Evolutionary conservation across 1,139 yeast species (phyloP), one percentile per base, ranked within the genome.

Genomic region (Lodderomyces margitis): DNA sequence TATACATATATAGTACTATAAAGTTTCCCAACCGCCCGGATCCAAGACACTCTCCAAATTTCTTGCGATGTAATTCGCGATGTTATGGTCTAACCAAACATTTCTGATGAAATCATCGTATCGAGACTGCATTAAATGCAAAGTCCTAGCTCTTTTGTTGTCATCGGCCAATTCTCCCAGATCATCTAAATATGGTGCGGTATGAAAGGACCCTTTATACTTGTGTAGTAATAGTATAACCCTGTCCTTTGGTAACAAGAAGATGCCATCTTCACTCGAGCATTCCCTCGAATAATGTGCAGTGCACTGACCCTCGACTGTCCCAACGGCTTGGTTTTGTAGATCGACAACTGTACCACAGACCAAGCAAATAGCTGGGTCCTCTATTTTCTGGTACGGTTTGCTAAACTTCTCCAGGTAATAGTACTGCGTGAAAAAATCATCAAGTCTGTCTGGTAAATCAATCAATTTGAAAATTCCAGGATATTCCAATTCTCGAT

Each of bases 1-100:
- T 11, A 21, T 37, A 15, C 4, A 21, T 37, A 38, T 31, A 34
- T 27, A 33, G 11, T 25, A 36, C 54, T 67, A 91, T 56, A 91
- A 67, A 1, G 97, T 87, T 53, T 86, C 94, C 98, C 98, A 92
- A 1, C 98, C 98, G 10, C 98, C 98, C 27, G 86, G 80, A 61
- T 92, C 98, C 28, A 83, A 64, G 6, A 77, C 80, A 36, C 83
- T 80, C 52, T 91, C 97, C 25, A 92, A 70, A 49, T 81, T 82
- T 50, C 98, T 72, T 1, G 88, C 91, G 36, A 91, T 82, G 43
- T 75, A 72, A 52, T 87, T 88, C 2, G 89, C 83, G 11, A 87
- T 70, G 54, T 86, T 87, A 56, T 89, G 94, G 46, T 79, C 84
- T 19, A 91, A 68, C 91, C 97, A 86, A 38, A 87, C 67, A 28